These are phyloP conservation scores for Hygrophoropsis aurantiaca DNA, from an alignment of 768 basidiomycete species.

Conservation along the genomic window DNA sequence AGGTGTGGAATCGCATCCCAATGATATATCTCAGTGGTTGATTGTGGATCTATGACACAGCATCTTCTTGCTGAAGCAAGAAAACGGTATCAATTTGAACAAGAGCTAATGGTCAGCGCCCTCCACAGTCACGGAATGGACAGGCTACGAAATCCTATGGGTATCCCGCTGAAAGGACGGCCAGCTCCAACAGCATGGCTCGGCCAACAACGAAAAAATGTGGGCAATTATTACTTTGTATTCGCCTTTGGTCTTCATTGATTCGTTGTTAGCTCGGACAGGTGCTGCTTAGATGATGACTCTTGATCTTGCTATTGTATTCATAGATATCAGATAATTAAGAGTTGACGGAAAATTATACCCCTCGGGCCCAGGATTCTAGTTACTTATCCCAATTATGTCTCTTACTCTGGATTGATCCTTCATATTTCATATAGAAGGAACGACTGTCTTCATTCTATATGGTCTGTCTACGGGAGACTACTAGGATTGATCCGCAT, in stretches of 20 bases:
- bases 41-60: too few relatives aligned
- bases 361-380: too few relatives aligned
- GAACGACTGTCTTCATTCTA: too few relatives aligned
- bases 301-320: background rate
- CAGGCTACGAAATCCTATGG: conserved; percentile 59
- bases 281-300: conserved; percentile 22
- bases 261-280: conserved; percentile 24
- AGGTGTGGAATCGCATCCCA: conserved; percentile 33
- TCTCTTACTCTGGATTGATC: too few relatives aligned
- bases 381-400: too few relatives aligned
- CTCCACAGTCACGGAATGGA: conserved; percentile 72
- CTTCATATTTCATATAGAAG: too few relatives aligned
- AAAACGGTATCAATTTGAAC: conserved; percentile 69
- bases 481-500: too few relatives aligned
- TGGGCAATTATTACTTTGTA: conserved; percentile 9
- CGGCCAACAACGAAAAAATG: conserved; percentile 59
- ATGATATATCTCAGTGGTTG: conserved; percentile 5
- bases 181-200: conserved; percentile 69
- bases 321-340: background rate
- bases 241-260: conserved; percentile 1
- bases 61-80: conserved; percentile 53
- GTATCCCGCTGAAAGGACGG: conserved; percentile 42
- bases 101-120: conserved; percentile 76
- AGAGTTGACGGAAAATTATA: background rate
- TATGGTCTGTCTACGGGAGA: too few relatives aligned